Evolutionary conservation across 306 rosid species (phyloP).

Genomic region (Vicia sativa): DNA sequence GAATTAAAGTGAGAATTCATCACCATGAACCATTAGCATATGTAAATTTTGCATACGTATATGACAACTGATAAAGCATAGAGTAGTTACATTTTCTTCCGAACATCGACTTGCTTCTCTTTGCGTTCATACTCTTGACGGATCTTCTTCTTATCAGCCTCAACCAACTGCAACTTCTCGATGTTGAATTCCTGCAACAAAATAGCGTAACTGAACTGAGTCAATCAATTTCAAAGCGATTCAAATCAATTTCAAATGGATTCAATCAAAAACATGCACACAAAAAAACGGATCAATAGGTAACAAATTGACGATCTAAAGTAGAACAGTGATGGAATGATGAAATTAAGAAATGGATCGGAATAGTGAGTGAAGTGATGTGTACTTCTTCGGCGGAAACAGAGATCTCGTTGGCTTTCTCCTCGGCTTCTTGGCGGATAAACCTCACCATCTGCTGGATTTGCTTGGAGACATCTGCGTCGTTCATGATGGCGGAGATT

Average conservation of each 20-base stretch:
- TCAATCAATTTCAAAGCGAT: slow-evolving; percentile 5
- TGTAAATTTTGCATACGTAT: neutral
- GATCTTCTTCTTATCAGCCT: slow-evolving; percentile 98
- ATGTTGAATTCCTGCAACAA: slow-evolving; percentile 83
- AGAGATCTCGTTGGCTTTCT: slow-evolving; percentile 99
- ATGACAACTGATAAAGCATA: neutral
- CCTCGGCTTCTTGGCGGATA: slow-evolving; percentile 98
- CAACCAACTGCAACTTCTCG: slow-evolving; percentile 96
- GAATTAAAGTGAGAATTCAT: slow-evolving; percentile 7
- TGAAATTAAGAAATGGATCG: neutral
- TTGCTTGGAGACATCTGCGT: slow-evolving; percentile 95
- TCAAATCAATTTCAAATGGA: slow-evolving; percentile 6
- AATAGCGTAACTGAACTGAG: slow-evolving; percentile 1
- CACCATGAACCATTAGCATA: neutral
- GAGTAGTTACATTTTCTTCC: slow-evolving; percentile 79
- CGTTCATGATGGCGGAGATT: slow-evolving; percentile 67
- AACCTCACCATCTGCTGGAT: slow-evolving; percentile 99
- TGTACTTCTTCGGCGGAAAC: slow-evolving; percentile 94
- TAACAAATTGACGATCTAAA: slow-evolving; percentile 11
- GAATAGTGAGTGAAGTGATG: neutral
- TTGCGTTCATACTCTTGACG: slow-evolving; percentile 97
- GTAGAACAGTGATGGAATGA: neutral
- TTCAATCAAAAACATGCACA: neutral
- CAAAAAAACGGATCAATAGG: neutral
- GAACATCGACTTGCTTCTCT: slow-evolving; percentile 92